phyloP scores from a whole-genome alignment of 1,284 basidiomycete genomes.

The Ceratobasidium sp. region DNA sequence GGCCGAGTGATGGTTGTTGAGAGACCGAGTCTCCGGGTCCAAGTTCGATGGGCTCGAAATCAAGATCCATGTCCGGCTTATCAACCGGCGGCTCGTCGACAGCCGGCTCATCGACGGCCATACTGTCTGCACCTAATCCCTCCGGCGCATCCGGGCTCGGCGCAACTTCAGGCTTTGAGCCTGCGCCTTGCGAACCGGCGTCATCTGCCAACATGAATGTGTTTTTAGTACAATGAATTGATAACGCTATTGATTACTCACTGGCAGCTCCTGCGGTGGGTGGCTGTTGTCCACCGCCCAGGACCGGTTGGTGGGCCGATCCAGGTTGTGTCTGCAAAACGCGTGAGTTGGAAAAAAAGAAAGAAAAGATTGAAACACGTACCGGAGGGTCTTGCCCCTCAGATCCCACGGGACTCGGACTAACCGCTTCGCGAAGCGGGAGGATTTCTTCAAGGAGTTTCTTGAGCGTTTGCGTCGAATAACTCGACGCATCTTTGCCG shows the following conservation, averaged over 20 bases:
- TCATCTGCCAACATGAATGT: not conserved
- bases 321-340: not conserved
- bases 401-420: slow-evolving; percentile 21
- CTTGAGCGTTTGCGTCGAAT: not conserved
- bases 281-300: slow-evolving; percentile 24
- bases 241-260: not conserved
- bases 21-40: slow-evolving; percentile 33
- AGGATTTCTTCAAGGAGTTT: slow-evolving; percentile 1
- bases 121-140: too few relatives aligned
- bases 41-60: slow-evolving; percentile 8
- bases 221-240: not conserved
- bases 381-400: not conserved
- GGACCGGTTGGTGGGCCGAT: slow-evolving; percentile 11
- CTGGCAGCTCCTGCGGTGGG: not conserved
- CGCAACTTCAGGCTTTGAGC: not conserved
- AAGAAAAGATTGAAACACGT: too few relatives aligned
- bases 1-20: not conserved
- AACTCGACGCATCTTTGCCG: not conserved
- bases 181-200: too few relatives aligned
- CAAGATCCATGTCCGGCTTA: not conserved
- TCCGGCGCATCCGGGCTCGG: too few relatives aligned
- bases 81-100: not conserved
- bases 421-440: not conserved
- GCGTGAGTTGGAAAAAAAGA: too few relatives aligned
- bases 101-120: not conserved